phyloP scores from a whole-genome alignment of 352 stramenopile species.

The Globisporangium apiculatum region DNA sequence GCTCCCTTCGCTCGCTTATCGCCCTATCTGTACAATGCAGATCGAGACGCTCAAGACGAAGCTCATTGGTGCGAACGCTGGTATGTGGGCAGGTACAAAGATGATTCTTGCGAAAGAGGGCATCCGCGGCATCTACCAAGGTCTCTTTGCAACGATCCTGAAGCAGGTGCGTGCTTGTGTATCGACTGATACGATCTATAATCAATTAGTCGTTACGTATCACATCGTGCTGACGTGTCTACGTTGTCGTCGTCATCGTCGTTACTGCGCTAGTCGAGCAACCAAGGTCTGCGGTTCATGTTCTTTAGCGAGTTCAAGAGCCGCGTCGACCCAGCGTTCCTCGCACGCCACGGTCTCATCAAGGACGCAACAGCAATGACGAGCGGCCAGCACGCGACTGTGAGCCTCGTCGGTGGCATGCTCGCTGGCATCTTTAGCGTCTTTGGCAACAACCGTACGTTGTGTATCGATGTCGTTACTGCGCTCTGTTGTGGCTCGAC shows the following conservation, averaged over 20 bases:
- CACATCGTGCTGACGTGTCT: too few species aligned
- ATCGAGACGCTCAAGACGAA: conserved; percentile 98
- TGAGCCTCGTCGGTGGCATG: conserved; percentile 94
- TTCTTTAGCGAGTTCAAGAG: conserved; percentile 96
- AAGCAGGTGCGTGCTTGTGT: conserved; percentile 72
- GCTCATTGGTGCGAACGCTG: conserved; percentile 94
- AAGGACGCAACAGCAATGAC: conserved; percentile 70
- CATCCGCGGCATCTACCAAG: conserved; percentile 90
- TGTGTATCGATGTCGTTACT: conserved; percentile 6
- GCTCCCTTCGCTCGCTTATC: not conserved
- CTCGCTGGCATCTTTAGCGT: conserved; percentile 94
- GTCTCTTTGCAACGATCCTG: conserved; percentile 89
- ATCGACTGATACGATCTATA: too few species aligned
- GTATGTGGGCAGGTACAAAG: conserved; percentile 86
- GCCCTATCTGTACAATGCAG: conserved; percentile 11
- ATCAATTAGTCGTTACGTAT: too few species aligned
- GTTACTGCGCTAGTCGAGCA: conserved; percentile 61
- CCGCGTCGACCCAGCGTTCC: conserved; percentile 41
- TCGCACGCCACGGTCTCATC: conserved; percentile 45
- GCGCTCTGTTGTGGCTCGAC: too few species aligned
- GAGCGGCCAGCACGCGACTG: conserved; percentile 57
- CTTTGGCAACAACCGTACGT: conserved; percentile 94
- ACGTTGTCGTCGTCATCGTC: not conserved
- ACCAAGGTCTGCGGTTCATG: conserved; percentile 96
- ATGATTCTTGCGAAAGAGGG: conserved; percentile 91